Base-by-base conservation (phyloP, 805 yeast genomes). In the Pichia membranifaciens region DNA sequence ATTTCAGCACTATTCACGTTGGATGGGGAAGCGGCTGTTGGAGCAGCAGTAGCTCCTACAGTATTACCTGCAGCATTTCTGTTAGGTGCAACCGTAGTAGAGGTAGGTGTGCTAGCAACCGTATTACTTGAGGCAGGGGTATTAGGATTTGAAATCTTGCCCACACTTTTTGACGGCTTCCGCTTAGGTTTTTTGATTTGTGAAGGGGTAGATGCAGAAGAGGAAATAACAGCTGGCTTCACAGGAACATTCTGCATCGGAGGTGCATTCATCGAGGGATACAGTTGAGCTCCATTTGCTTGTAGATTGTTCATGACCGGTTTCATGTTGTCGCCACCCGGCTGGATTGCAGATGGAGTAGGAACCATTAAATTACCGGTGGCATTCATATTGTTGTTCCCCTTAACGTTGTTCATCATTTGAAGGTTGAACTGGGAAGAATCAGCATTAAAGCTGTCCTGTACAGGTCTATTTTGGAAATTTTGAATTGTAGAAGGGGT, bases 401-500 rank as follows among this genome's bases (percentile, higher is more conserved):
- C 18, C 17, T 35, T 13, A n/a, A 16, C 22, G 22, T 35, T 35
- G 22, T 16, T 16, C 23, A 37, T 21, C 40, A 37, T 37, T 9
- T 38, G 41, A 1, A 31, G 32, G 23, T 38, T 38, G 5, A 38
- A 15, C 23, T 38, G 41, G 28, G 15, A 23, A 3, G 17, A 23
- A 23, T 15, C 33, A 15, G n/a, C 20, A 3, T 7, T 15, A 6
- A n/a, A 10, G 12, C 32, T 28, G 21, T 10, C 34, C 29, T 28
- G 36, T 1, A 22, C 13, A 13, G 18, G 22, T 23, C 18, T 29
- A 10, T 7, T 8, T 10, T 25, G 29, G 17, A 37, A 18, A 3
- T 15, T 49, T 3, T 50, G 43, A 10, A 50, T 31, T 13, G 39
- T 48, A 7, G 54, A 50, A 21, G 52, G 50, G 35, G 48, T 51